Base-by-base conservation (phyloP, 345 rosid genomes). In the Odontarrhena argentea region DNA sequence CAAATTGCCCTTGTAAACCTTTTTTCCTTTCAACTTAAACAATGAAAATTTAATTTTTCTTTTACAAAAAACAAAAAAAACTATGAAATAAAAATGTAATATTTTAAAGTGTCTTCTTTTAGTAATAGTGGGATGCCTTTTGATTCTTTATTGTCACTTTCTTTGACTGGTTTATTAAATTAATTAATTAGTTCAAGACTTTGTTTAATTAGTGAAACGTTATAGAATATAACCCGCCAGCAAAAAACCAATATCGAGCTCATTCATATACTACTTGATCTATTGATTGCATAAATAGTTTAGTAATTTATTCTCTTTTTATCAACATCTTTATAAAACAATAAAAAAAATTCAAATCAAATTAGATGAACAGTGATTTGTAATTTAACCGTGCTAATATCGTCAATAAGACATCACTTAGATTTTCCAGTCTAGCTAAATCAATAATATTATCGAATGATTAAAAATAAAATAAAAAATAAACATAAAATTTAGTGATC, bases 81-180 rank as follows among this genome's bases (percentile, higher is more conserved):
- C 36, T 54, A 46, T 15, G 51, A 64, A 54, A 57, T 28, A 13
- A 10, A 48, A 26, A 22, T 41, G 47, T n/a, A 15, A 48, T 10
- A 18, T 65, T 41, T 9, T 24, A 38, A 37, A 53, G 37, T 8
- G 46, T 65, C 48, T 43, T 51, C 70, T 64, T 73, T 73, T 57
- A 30, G 55, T 32, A 50, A 15, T 51, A 45, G 72, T 59, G 44
- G 60, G 11, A 44, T 66, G 56, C 26, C 71, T 73, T 65, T 65
- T 15, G 40, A 43, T 73, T 43, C 61, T 66, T 60, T 52, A 66
- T 36, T 18, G 9, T 73, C 67, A 59, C 77, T 15, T 72, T 66
- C 72, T 66, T 73, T 73, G 72, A 73, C 72, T 67, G 68, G 37
- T 63, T 22, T 49, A 51, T 15, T 47, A 9, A 13, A 54, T 55